Percentiles rank a stretch among this genome's conserved stretches.
Conservation (phyloP, 2,329 filamentous ascomycete species). For the Stagonosporopsis tanaceti region DNA sequence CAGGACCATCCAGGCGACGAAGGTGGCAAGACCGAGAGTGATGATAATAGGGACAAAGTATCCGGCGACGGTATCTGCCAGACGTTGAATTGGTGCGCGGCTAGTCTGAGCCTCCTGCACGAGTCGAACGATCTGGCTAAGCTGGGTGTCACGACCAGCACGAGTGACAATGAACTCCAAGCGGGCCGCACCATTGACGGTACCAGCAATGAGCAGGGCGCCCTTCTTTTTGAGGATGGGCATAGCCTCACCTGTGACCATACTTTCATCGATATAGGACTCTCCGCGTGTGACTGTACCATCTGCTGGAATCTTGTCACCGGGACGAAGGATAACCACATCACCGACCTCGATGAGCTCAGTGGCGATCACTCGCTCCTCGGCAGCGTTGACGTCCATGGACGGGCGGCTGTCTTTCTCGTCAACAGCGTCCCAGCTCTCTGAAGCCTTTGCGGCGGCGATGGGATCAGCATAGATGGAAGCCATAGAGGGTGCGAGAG, state of each 20-base stretch:
- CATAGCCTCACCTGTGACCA: slow-evolving; percentile 98
- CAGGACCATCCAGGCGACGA: slow-evolving; percentile 91
- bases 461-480: slow-evolving; percentile 96
- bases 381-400: slow-evolving; percentile 68
- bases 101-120: slow-evolving; percentile 97
- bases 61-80: slow-evolving; percentile 89
- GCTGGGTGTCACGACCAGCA: slow-evolving; percentile 92
- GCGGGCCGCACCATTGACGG: slow-evolving; percentile 91
- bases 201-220: slow-evolving; percentile 84
- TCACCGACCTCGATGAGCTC: slow-evolving; percentile 95
- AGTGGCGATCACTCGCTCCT: slow-evolving; percentile 87
- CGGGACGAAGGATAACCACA: slow-evolving; percentile 89
- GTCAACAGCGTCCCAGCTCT: slow-evolving; percentile 70
- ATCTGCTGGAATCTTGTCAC: slow-evolving; percentile 96
- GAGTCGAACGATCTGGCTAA: slow-evolving; percentile 98
- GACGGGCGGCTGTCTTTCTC: slow-evolving; percentile 56
- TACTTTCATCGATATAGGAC: slow-evolving; percentile 95
- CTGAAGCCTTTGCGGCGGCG: slow-evolving; percentile 87
- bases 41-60: slow-evolving; percentile 95
- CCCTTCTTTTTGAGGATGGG: slow-evolving; percentile 89
- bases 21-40: slow-evolving; percentile 82
- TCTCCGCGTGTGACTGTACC: slow-evolving; percentile 86
- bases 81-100: slow-evolving; percentile 89
- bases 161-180: slow-evolving; percentile 92
- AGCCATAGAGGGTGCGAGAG: slow-evolving; percentile 92